These are phyloP conservation scores for Botrytis deweyae DNA, from an alignment of 2,329 filamentous ascomycete species.

Conservation along the genomic window DNA sequence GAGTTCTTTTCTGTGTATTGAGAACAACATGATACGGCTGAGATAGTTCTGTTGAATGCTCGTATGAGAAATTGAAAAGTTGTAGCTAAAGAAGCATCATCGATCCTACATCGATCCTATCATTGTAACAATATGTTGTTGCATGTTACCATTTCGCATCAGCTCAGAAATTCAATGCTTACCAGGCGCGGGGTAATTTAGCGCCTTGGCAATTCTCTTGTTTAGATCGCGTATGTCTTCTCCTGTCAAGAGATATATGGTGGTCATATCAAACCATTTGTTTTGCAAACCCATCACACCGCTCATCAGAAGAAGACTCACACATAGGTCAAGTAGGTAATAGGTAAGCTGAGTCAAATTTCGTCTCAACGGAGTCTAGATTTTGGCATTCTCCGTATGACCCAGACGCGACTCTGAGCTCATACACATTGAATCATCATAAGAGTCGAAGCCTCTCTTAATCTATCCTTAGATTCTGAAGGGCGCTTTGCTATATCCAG, in stretches of 20 bases:
- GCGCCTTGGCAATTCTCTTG: not conserved
- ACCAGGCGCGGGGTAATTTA: slow-evolving; percentile 4
- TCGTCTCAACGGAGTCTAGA: not conserved
- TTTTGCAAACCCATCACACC: not conserved
- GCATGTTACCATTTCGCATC: not conserved
- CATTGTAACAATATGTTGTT: not conserved
- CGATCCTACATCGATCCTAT: not conserved
- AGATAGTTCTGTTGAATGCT: not conserved
- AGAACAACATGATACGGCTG: not conserved
- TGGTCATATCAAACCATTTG: not conserved
- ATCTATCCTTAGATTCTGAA: not conserved
- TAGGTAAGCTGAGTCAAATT: not conserved
- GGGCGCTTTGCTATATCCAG: not conserved
- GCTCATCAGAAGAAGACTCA: not conserved
- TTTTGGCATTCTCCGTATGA: not conserved
- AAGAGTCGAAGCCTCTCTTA: not conserved
- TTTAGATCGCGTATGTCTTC: not conserved
- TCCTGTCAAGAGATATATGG: not conserved
- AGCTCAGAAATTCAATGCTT: not conserved
- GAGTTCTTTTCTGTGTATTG: not conserved
- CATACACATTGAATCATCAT: not conserved
- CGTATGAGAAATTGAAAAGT: no score
- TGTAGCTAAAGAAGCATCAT: not conserved
- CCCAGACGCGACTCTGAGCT: not conserved
- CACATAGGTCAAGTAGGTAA: not conserved